A percentile compares a stretch with the other conserved stretches of the same genome.
Conservation (phyloP, 176 grass and related monocot species). For the Aegilops longissima region DNA sequence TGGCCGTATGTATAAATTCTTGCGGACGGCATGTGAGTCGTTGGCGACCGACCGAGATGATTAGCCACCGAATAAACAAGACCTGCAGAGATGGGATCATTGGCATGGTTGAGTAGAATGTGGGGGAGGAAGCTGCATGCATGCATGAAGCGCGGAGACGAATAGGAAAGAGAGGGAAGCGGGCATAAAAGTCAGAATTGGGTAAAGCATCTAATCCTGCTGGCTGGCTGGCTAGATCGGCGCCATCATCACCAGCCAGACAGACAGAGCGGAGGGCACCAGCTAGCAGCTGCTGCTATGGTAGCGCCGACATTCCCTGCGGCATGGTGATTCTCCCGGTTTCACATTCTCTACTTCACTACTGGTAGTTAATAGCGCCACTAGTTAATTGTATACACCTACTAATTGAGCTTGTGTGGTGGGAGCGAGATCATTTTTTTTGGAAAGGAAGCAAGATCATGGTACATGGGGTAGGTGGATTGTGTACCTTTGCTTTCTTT, state of each 20-base stretch:
- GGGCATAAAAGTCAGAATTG: background rate
- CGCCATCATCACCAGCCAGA: background rate
- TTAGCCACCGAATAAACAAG: conserved; percentile 20
- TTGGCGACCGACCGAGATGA: conserved; percentile 15
- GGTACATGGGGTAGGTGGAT: background rate
- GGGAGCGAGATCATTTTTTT: too few relatives aligned
- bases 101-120: conserved; percentile 13
- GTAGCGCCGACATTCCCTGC: conserved; percentile 7
- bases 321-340: too few relatives aligned
- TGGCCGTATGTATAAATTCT: background rate
- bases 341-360: background rate
- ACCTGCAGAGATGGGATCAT: conserved; percentile 31
- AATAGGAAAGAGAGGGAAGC: too few relatives aligned
- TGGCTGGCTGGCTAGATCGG: background rate
- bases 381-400: background rate
- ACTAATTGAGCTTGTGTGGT: background rate
- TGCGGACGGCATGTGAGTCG: background rate
- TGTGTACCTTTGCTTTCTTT: background rate
- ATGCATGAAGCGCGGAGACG: too few relatives aligned
- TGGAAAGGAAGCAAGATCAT: too few relatives aligned
- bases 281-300: background rate
- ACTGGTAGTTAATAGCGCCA: background rate
- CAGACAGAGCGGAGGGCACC: background rate
- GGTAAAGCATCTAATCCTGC: conserved; percentile 15
- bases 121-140: background rate